Conservation (phyloP, 768 basidiomycete genomes). For the Macrolepiota fuliginosa region DNA sequence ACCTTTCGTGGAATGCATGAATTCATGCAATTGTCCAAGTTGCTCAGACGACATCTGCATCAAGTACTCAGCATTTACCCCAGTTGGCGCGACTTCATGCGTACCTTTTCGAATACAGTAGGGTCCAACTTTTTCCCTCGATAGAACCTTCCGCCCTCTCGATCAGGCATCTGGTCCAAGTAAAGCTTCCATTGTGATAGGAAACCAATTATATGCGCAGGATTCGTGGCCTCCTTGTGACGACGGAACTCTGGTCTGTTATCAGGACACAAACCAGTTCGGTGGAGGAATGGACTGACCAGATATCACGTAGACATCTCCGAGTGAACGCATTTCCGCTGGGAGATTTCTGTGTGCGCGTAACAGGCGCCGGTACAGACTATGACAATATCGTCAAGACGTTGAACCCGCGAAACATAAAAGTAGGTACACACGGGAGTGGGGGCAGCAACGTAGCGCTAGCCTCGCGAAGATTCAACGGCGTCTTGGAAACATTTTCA, state of each 20-base stretch:
- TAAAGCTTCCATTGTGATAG: slow-evolving; percentile 95
- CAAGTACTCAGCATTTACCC: neutral
- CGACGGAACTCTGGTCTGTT: slow-evolving; percentile 74
- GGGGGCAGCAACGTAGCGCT: slow-evolving; percentile 78
- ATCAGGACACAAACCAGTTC: slow-evolving; percentile 1
- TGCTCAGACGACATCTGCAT: slow-evolving; percentile 86
- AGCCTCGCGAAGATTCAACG: slow-evolving; percentile 58
- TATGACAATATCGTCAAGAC: slow-evolving; percentile 23
- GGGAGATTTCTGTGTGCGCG: slow-evolving; percentile 77
- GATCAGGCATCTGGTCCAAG: slow-evolving; percentile 65
- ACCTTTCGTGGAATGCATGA: slow-evolving; percentile 89
- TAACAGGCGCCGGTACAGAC: slow-evolving; percentile 78
- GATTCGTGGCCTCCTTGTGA: slow-evolving; percentile 78
- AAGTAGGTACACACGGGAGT: slow-evolving; percentile 57
- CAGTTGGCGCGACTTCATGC: neutral
- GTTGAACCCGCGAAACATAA: neutral
- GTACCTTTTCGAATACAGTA: slow-evolving; percentile 74
- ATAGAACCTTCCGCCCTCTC: slow-evolving; percentile 44
- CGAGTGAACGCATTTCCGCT: slow-evolving; percentile 77
- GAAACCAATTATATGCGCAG: slow-evolving; percentile 91
- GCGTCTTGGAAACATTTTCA: slow-evolving; percentile 52
- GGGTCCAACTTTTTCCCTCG: slow-evolving; percentile 67
- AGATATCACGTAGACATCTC: slow-evolving; percentile 83
- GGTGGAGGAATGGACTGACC: slow-evolving; percentile 35
- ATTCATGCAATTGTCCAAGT: slow-evolving; percentile 88